Conservation (phyloP, 768 basidiomycete species). For the Hirschioporus abietinus region DNA sequence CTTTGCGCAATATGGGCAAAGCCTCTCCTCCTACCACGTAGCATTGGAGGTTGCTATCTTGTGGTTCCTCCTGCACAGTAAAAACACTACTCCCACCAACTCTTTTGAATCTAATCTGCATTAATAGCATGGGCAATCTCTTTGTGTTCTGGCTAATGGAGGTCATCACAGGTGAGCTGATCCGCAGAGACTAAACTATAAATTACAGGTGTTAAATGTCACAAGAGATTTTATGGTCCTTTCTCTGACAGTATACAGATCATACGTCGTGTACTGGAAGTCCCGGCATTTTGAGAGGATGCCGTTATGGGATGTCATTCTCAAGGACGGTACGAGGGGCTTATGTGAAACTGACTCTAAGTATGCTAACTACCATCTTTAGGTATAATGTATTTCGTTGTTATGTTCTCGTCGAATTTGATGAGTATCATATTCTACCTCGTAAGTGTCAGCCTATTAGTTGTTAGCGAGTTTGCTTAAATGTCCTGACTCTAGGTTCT, state of each 20-base stretch:
- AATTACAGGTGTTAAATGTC: neutral
- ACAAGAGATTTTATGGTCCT: neutral
- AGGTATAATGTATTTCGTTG: neutral
- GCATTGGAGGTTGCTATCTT: neutral
- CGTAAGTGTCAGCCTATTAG: neutral
- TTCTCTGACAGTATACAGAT: neutral
- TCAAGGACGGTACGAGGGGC: neutral
- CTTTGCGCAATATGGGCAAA: neutral
- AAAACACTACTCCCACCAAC: neutral
- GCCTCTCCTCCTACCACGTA: neutral
- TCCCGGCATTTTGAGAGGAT: neutral
- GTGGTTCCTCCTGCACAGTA: neutral
- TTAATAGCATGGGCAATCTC: neutral
- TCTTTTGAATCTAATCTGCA: neutral
- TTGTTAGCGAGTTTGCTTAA: neutral
- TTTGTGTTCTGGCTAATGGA: neutral
- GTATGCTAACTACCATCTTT: neutral
- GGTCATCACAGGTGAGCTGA: neutral
- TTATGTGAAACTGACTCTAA: neutral
- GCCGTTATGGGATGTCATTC: neutral
- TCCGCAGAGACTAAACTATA: neutral
- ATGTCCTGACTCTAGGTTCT: neutral
- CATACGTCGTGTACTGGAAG: neutral
- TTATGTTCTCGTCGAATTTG: neutral
- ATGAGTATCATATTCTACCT: neutral